Conservation (phyloP, 1,284 basidiomycete species). For the Heterobasidion occidentale region DNA sequence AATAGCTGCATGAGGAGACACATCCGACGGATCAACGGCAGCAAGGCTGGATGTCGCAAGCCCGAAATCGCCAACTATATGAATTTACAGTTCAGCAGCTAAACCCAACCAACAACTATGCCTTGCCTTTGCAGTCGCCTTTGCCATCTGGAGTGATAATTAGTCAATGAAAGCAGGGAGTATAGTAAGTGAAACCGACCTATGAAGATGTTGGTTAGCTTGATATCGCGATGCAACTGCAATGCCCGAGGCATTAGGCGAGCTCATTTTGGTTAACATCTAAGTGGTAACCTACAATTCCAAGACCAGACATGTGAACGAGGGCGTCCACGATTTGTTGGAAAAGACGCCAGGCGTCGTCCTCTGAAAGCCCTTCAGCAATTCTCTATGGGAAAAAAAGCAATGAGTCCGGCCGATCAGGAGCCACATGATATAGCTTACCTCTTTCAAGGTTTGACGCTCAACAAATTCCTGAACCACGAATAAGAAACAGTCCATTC, state of each 20-base stretch:
- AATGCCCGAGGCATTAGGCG: neutral
- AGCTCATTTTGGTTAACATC: neutral
- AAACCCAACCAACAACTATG: neutral
- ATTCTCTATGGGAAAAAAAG: conserved; percentile 47
- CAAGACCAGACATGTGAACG: conserved; percentile 82
- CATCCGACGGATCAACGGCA: conserved; percentile 62
- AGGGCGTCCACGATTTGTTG: conserved; percentile 91
- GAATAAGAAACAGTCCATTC: neutral
- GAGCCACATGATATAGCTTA: conserved; percentile 16
- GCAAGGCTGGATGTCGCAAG: conserved; percentile 80
- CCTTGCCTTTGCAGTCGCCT: conserved; percentile 79
- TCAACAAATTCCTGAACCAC: conserved; percentile 76
- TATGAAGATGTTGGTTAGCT: conserved; percentile 88
- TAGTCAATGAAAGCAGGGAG: neutral
- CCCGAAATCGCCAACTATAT: conserved; percentile 84
- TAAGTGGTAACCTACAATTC: conserved; percentile 49
- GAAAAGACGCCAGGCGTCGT: conserved; percentile 87
- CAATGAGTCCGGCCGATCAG: neutral
- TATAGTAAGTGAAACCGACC: conserved; percentile 33
- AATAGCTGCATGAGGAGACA: conserved; percentile 35
- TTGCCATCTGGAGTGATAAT: conserved; percentile 53
- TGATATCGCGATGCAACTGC: conserved; percentile 87
- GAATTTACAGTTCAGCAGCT: neutral
- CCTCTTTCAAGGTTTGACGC: conserved; percentile 77
- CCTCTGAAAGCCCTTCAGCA: conserved; percentile 72